Conservation (phyloP, 768 basidiomycete genomes). For the Suillus weaverae region DNA sequence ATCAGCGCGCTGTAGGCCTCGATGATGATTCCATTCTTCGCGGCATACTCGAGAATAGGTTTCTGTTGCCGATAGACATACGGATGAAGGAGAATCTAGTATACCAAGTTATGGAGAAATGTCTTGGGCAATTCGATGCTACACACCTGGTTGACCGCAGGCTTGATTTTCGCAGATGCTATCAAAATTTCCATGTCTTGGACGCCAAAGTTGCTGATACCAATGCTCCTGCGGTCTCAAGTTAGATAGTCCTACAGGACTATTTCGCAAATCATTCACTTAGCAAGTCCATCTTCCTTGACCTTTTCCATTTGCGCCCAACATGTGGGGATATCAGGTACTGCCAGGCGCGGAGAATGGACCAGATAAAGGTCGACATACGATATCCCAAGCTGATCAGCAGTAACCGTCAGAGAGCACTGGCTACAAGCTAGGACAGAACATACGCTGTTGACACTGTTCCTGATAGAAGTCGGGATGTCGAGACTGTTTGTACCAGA, state of each 20-base stretch:
- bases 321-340: conserved; percentile 58
- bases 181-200: conserved; percentile 55
- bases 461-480: conserved; percentile 53
- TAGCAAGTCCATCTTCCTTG: conserved; percentile 54
- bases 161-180: conserved; percentile 59
- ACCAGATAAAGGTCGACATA: conserved; percentile 73
- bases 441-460: conserved; percentile 55
- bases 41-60: conserved; percentile 57
- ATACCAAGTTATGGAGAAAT: neutral
- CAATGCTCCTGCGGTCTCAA: conserved; percentile 54
- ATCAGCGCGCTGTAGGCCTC: conserved; percentile 61
- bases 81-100: conserved; percentile 66
- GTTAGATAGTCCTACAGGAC: neutral
- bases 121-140: neutral
- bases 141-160: conserved; percentile 65
- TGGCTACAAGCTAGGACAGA: neutral
- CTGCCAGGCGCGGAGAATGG: conserved; percentile 54
- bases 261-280: conserved; percentile 32
- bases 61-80: conserved; percentile 60
- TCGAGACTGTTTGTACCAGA: conserved; percentile 51
- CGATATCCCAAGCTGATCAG: neutral
- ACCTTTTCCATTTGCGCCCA: conserved; percentile 68
- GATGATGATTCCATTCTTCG: conserved; percentile 58
- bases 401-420: conserved; percentile 29
- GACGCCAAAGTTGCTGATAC: conserved; percentile 68